Evolutionary conservation across 1,139 yeast genomes (phyloP).

Genomic region (Geotrichum europaeum): DNA sequence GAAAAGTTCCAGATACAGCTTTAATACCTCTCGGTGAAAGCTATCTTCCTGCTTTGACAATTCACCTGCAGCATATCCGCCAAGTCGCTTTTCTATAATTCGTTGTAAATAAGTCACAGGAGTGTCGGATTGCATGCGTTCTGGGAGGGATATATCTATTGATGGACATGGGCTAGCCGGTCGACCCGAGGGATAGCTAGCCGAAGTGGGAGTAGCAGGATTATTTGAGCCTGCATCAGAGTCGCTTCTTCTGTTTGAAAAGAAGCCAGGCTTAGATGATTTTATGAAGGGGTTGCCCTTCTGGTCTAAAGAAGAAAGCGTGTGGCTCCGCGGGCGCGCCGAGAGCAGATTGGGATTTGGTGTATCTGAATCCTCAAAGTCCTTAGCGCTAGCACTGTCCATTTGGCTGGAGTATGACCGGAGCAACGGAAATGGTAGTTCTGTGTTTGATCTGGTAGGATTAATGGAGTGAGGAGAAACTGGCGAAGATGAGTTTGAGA

Average conservation of each 20-base stretch:
- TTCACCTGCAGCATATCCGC: slow-evolving; percentile 37
- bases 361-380: background rate
- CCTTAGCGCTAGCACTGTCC: slow-evolving; percentile 2
- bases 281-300: slow-evolving; percentile 8
- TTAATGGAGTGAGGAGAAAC: slow-evolving; percentile 14
- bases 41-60: slow-evolving; percentile 37
- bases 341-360: slow-evolving; percentile 2
- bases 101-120: slow-evolving; percentile 35
- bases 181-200: background rate
- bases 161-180: slow-evolving; percentile 5
- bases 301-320: slow-evolving; percentile 23
- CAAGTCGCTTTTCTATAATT: slow-evolving; percentile 32
- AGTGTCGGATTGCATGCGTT: slow-evolving; percentile 32
- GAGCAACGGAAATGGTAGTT: slow-evolving; percentile 3
- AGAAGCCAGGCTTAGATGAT: slow-evolving; percentile 9
- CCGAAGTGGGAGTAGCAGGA: background rate
- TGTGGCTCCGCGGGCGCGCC: slow-evolving; percentile 23
- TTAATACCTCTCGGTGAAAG: slow-evolving; percentile 39
- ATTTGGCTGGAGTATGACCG: slow-evolving; percentile 7
- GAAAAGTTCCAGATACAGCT: slow-evolving; percentile 39
- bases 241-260: slow-evolving; percentile 14
- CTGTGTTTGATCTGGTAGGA: slow-evolving; percentile 8
- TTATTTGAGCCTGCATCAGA: slow-evolving; percentile 7
- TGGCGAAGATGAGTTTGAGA: slow-evolving; percentile 8
- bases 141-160: slow-evolving; percentile 27